Base-by-base conservation (phyloP, 305 asterid genomes). In the Fraxinus velutina region DNA sequence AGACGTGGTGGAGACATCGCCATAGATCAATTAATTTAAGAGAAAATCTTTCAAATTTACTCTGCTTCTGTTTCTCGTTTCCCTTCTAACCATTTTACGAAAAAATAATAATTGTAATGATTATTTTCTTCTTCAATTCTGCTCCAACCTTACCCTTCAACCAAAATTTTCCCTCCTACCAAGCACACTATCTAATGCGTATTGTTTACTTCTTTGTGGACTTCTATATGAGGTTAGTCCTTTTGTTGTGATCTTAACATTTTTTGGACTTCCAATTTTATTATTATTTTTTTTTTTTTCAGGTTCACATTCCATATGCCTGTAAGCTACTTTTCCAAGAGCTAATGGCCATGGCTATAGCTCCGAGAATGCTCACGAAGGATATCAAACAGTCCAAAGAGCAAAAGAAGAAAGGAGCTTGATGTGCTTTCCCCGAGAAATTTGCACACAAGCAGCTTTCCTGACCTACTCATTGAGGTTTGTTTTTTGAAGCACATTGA, bases 271-370 rank as follows among this genome's bases (percentile, higher is more conserved):
- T 1, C 1, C 2, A 55, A 15, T 12, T 6, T 17, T 22, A 22
- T 22, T 22, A 22, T 22, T 22, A 22, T 22, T 22, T 0, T 2
- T 72, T 42, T 3, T 76, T 80, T 3, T 13, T 47, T 88, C 93
- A 95, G 99, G 98, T 93, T 34, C 92, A 94, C 82, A 92, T 96
- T 81, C 99, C 98, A 5, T 96, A 94, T 87, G 99, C 98, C 5
- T 96, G 97, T 80, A 96, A 95, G 89, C 88, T 95, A 73, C 92
- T 96, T 73, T 94, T 96, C 90, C 99, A 96, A 83, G 99, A 96
- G 90, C 94, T 96, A 7, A 94, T 96, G 98, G 80, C 99, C 22
- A 96, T 94, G 99, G 99, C 98, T 55, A 94, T 93, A 79, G 98
- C 99, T 57, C 99, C 99, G 8, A 90, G 99, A 85, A 93, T 94